phyloP scores from a whole-genome alignment of 2,329 filamentous ascomycete species.

The Hypoxylon sp. region DNA sequence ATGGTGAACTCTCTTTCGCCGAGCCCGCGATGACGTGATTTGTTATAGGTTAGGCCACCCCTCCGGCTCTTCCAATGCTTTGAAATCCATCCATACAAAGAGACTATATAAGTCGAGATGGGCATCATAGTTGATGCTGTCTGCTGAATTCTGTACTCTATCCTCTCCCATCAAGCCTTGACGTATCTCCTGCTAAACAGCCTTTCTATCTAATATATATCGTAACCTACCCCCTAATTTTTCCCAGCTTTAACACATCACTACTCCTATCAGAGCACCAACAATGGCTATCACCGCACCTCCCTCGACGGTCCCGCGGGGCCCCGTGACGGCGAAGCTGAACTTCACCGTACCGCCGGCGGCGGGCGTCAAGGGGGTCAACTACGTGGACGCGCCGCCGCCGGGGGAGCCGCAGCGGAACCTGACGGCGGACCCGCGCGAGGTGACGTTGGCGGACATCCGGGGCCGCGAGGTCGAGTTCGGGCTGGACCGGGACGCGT shows the following conservation, averaged over 20 bases:
- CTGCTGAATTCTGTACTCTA: background rate
- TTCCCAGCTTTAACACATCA: too few species aligned
- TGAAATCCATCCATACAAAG: slow-evolving; percentile 26
- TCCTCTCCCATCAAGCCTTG: slow-evolving; percentile 1
- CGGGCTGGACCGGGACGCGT: slow-evolving; percentile 76
- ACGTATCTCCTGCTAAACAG: background rate
- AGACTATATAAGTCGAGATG: slow-evolving; percentile 24
- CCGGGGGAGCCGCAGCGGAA: slow-evolving; percentile 70
- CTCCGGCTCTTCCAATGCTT: slow-evolving; percentile 20
- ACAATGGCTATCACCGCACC: slow-evolving; percentile 52
- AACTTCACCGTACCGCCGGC: slow-evolving; percentile 70
- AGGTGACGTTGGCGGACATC: slow-evolving; percentile 73
- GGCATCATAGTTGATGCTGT: slow-evolving; percentile 22
- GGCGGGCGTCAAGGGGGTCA: slow-evolving; percentile 68
- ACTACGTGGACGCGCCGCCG: slow-evolving; percentile 71
- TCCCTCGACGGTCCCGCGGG: slow-evolving; percentile 54
- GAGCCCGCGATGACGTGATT: slow-evolving; percentile 28
- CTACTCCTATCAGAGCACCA: slow-evolving; percentile 47
- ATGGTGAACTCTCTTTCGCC: slow-evolving; percentile 4
- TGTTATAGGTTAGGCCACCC: background rate
- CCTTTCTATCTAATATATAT: background rate
- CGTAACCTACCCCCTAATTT: background rate
- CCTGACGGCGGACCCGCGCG: slow-evolving; percentile 59
- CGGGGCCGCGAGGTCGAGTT: slow-evolving; percentile 73
- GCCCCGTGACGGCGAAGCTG: slow-evolving; percentile 68